Evolutionary conservation across 495 filamentous ascomycete genomes (phyloP), one percentile per base, ranked within the genome.

Genomic region (Hyaloscypha finlandica): DNA sequence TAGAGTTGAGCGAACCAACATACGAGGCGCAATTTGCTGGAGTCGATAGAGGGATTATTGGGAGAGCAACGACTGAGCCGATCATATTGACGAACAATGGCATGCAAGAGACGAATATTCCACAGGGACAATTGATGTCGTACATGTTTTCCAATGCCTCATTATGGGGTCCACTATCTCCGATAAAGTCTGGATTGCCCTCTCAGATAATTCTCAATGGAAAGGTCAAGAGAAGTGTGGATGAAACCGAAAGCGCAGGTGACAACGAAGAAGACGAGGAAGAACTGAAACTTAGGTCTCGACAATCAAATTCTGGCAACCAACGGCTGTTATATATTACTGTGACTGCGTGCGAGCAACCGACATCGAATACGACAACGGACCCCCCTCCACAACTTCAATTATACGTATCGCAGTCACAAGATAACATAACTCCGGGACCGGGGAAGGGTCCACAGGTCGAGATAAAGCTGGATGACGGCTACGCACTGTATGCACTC

Each of bases 311-410:
- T 53, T 37, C 63, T 64, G 59, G 63, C 31, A 16, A 69, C 2
- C 63, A 79, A 6, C 82, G 78, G 20, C 86, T 79, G 1, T 78
- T 97, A 8, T 96, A 88, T 70, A 82, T 97, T 58, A 91, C 92
- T 4, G 84, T 94, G 39, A 96, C 90, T 64, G 90, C 91, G 8
- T 97, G 94, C 76, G 69, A 82, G 19, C 92, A 93, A 70, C 94
- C 94, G 63, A 68, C 74, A 68, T 14, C 74, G 71, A 68, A 75
- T 45, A 57, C 77, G 70, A 59, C 79, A 76, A 68, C 19, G 11
- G 64, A 68, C 58, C 73, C 78, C 14, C 83, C 88, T 6, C 90
- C 92, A 6, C 92, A 93, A 70, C 83, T 98, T 32, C 82, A 88
- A 11, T 75, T 98, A 3, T 97, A 89, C 71, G 78, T 97, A 48